Percentiles rank a stretch among this genome's conserved stretches.
Conservation (phyloP, 306 rosid genomes). For the Pachyrhizus erosus region DNA sequence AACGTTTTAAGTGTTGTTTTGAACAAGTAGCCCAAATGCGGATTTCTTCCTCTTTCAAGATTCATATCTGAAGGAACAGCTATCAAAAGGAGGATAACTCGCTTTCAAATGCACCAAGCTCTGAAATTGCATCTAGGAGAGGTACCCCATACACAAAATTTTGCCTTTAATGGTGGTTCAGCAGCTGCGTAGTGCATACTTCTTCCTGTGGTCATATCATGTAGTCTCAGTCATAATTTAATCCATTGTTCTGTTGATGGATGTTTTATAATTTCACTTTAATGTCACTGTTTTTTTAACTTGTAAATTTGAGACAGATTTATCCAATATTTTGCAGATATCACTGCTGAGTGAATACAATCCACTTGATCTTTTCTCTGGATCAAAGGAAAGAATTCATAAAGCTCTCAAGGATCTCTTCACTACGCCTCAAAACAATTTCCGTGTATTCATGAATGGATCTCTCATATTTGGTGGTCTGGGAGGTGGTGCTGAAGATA, state of each 20-base stretch:
- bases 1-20: slow-evolving; percentile 36
- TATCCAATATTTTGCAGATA: slow-evolving; percentile 62
- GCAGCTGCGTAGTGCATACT: slow-evolving; percentile 17
- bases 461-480: slow-evolving; percentile 81
- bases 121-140: slow-evolving; percentile 84
- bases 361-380: slow-evolving; percentile 91
- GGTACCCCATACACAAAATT: slow-evolving; percentile 51
- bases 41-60: slow-evolving; percentile 86
- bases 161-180: not conserved
- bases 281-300: not conserved
- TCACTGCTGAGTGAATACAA: slow-evolving; percentile 73
- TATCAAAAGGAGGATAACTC: slow-evolving; percentile 68
- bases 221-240: slow-evolving; percentile 25
- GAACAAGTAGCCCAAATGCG: slow-evolving; percentile 84
- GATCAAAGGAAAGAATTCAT: slow-evolving; percentile 75
- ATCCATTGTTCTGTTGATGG: slow-evolving; percentile 12
- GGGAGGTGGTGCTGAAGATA: slow-evolving; percentile 76
- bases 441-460: slow-evolving; percentile 89
- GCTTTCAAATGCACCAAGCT: slow-evolving; percentile 95
- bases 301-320: slow-evolving; percentile 33
- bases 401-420: slow-evolving; percentile 85
- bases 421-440: slow-evolving; percentile 89
- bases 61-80: slow-evolving; percentile 75
- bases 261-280: slow-evolving; percentile 9
- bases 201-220: slow-evolving; percentile 31